Evolutionary conservation across 306 rosid species (phyloP), one percentile per base, ranked within the genome.

Genomic region (Myrica gale): DNA sequence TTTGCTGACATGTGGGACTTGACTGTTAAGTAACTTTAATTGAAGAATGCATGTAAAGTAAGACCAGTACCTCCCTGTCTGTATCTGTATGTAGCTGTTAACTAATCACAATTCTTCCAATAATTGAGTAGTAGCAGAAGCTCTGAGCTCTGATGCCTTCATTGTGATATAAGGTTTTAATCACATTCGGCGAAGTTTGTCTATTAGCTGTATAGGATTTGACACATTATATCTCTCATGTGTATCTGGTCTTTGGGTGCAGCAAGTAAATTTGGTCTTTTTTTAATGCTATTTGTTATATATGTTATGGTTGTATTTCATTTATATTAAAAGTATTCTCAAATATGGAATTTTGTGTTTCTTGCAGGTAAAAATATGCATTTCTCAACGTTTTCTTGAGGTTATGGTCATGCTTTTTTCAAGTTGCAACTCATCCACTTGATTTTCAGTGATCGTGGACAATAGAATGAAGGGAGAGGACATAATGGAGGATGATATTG

Each of bases 401-500:
- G 65, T 74, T 82, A 76, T 85, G 61, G 73, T 76, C 78, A 52
- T 85, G 83, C 74, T 85, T 87, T 77, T 75, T 69, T 76, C 76
- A 68, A 85, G 78, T 84, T 53, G 50, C 76, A 78, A 85, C 87
- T 89, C 81, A 82, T 87, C 83, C 78, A 54, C 96, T 88, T 91
- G 76, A 84, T 90, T 93, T 90, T 91, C 97, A 90, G 97, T 83
- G 62, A 90, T 91, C 79, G 78, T 76, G 70, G 88, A 90, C 90
- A 85, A 84, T 78, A 89, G 98, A 86, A 70, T 92, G 95, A 80
- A 81, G 13, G 98, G 96, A 75, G 80, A 78, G 78, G 98, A 94
- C 96, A 86, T 90, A 78, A 80, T 79, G 79, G 89, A 89, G 83
- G 82, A 82, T 78, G 93, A 91, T 79, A 87, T 94, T 77, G 74